These are phyloP conservation scores for Alternaria brassicae DNA, from an alignment of 2,329 filamentous ascomycete genomes.

Conservation along the genomic window DNA sequence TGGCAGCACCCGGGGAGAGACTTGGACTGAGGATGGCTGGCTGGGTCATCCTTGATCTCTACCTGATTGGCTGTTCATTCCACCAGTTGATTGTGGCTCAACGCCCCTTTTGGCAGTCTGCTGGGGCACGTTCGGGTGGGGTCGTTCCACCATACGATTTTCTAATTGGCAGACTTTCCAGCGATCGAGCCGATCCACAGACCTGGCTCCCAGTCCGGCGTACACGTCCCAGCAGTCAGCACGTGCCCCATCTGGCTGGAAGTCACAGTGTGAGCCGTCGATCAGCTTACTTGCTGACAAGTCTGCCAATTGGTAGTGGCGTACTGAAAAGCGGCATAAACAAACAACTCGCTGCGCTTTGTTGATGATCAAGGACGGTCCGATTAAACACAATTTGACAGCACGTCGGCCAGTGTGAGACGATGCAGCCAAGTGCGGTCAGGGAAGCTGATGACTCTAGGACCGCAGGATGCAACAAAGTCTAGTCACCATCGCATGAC, in stretches of 20 bases:
- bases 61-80: neutral
- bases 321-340: neutral
- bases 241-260: neutral
- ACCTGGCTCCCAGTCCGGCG: neutral
- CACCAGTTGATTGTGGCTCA: no score
- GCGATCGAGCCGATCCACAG: neutral
- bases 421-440: neutral
- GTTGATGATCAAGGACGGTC: neutral
- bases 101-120: no score
- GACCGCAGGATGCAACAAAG: neutral
- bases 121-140: no score
- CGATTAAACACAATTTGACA: neutral
- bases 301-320: neutral
- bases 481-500: neutral
- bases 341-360: neutral
- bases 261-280: neutral
- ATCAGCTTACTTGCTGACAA: neutral
- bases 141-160: neutral
- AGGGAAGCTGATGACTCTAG: neutral
- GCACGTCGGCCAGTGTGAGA: neutral
- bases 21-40: neutral
- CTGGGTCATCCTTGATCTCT: neutral
- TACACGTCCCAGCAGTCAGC: accelerated
- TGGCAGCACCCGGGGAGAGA: neutral
- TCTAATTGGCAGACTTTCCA: neutral